These are phyloP conservation scores for Rhododendron henanense DNA, from an alignment of 148 eudicot species.

Conservation along the genomic window DNA sequence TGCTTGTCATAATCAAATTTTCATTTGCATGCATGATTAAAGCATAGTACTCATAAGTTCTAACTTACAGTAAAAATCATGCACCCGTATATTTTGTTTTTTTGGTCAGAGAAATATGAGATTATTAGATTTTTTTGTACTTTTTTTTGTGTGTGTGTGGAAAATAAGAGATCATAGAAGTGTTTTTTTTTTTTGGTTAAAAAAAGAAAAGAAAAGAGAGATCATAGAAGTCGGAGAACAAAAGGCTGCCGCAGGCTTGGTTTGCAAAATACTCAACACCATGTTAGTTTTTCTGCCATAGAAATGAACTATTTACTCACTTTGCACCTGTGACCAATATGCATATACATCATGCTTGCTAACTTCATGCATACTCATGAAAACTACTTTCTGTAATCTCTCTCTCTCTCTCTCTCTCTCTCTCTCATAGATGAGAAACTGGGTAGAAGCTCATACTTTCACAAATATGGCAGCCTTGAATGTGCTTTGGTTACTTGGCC, in stretches of 20 bases:
- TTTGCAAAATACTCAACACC: slow-evolving; percentile 11
- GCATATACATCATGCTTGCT: slow-evolving; percentile 9
- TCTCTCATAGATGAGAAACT: not conserved
- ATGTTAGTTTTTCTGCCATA: not conserved
- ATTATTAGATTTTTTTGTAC: not conserved
- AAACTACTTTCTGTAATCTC: too few species aligned
- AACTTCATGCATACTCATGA: slow-evolving; percentile 13
- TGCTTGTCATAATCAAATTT: not conserved
- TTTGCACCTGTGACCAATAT: not conserved
- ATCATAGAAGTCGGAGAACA: not conserved
- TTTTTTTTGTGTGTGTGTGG: too few species aligned
- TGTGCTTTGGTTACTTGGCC: slow-evolving; percentile 8
- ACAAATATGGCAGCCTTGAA: not conserved
- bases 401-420: slow-evolving; percentile 6
- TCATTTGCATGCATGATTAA: not conserved
- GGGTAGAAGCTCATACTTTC: slow-evolving; percentile 6
- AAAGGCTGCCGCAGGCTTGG: slow-evolving; percentile 5
- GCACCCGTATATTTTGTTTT: not conserved
- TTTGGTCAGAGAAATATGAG: not conserved
- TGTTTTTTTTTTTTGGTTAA: too few species aligned
- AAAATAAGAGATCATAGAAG: not conserved
- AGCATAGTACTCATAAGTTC: not conserved
- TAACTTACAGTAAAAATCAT: not conserved
- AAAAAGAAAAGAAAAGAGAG: not conserved
- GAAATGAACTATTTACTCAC: not conserved